Base-by-base conservation (phyloP, 208 protist genomes). In the Phytomonas francai region DNA sequence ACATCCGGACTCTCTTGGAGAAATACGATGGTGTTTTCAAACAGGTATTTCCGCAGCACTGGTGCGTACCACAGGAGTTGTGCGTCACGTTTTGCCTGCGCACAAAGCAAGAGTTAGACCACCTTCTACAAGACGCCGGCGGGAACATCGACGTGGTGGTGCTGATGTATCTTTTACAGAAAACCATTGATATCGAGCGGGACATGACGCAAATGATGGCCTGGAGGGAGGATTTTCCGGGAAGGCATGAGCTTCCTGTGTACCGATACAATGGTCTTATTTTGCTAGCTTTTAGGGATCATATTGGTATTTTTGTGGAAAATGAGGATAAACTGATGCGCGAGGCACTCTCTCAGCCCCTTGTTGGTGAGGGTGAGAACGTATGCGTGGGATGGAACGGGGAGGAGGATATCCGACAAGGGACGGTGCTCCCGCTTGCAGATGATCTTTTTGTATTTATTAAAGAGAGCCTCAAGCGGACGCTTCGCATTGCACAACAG, bases 101-200 rank as follows among this genome's bases (percentile, higher is more conserved):
- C 58, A 97, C 94, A 0, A 95, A 94, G 73, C 70, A 88, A 45
- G 92, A 97, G 62, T 72, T 97, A 2, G 85, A 94, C 72, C 76
- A 83, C 56, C 85, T 88, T 59, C 78, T 97, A 2, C 75, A 68
- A 7, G 84, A 91, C 60, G 71, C 78, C 14, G 79, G 33, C 32
- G 78, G 91, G 45, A 82, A 94, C 60, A 89, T 98, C 36, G 85
- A 97, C 70, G 82, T 98, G 12, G 82, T 83, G 16, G 82, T 96
- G 31, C 79, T 98, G 49, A 91, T 84, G 12, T 91, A 92, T 60
- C 82, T 96, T 3, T 81, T 98, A 29, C 89, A 96, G 59, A 97
- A 96, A 58, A 97, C 93, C 0, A 91, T 97, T 65, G 91, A 95
- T 36, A 88, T 98, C 63, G 96, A 98, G 79, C 85, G 89, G 36